phyloP scores from a whole-genome alignment of 1,284 basidiomycete species.

The Irpex sp. region DNA sequence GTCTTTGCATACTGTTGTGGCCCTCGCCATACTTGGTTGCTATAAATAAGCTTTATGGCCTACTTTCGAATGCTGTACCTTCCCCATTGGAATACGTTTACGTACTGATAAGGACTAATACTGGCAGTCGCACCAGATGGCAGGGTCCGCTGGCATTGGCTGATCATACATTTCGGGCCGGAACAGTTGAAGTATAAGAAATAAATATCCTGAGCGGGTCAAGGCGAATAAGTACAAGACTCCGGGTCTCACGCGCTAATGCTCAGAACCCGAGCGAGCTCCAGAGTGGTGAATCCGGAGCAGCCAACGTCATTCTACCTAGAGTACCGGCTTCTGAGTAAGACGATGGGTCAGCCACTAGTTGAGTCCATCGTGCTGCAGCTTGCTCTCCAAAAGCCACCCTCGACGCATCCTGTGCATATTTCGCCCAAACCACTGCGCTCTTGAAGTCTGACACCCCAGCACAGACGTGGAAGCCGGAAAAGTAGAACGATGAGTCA shows the following conservation, averaged over 20 bases:
- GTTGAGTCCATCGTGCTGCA: slow-evolving; percentile 2
- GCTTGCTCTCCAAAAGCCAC: slow-evolving; percentile 6
- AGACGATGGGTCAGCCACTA: slow-evolving; percentile 1
- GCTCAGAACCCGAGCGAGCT: not conserved
- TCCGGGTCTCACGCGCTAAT: too few relatives aligned
- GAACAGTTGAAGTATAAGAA: too few relatives aligned
- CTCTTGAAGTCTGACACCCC: slow-evolving; percentile 9
- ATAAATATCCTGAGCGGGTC: too few relatives aligned
- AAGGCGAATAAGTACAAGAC: too few relatives aligned
- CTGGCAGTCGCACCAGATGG: too few relatives aligned
- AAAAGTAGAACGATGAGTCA: slow-evolving; percentile 12
- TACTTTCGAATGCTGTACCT: not conserved
- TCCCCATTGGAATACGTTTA: too few relatives aligned
- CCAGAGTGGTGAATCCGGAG: slow-evolving; percentile 10
- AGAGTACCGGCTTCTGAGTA: slow-evolving; percentile 6
- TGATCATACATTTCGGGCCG: too few relatives aligned
- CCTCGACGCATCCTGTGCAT: slow-evolving; percentile 7
- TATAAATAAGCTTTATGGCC: not conserved
- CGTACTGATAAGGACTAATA: too few relatives aligned
- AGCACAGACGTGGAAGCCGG: slow-evolving; percentile 17
- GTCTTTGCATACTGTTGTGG: not conserved
- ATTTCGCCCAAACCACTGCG: slow-evolving; percentile 12
- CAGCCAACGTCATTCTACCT: slow-evolving; percentile 5
- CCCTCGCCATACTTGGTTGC: too few relatives aligned
- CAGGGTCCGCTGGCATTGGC: too few relatives aligned